Percentiles rank a stretch among this genome's conserved stretches.
Conservation (phyloP, 2,329 filamentous ascomycete genomes). For the Trichoderma citrinoviride region DNA sequence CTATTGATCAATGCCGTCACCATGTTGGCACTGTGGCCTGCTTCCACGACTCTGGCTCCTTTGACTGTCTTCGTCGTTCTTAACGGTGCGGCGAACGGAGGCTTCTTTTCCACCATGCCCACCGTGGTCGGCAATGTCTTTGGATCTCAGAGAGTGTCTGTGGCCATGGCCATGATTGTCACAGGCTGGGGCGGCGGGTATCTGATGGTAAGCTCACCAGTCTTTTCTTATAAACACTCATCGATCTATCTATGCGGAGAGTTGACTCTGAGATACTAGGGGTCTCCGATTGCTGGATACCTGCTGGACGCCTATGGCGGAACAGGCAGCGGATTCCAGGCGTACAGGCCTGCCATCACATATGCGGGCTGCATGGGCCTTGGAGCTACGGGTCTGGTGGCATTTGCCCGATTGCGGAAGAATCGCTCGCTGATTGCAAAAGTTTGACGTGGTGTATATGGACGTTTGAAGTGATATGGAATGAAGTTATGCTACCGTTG, state of each 20-base stretch:
- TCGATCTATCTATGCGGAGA: neutral
- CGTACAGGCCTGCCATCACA: slow-evolving; percentile 58
- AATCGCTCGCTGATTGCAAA: slow-evolving; percentile 36
- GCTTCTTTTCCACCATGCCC: slow-evolving; percentile 60
- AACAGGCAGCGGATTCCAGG: slow-evolving; percentile 43
- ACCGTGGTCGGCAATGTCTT: slow-evolving; percentile 58
- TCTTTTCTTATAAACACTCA: neutral
- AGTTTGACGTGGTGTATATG: neutral
- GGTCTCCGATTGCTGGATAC: slow-evolving; percentile 58
- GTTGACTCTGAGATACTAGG: slow-evolving; percentile 31
- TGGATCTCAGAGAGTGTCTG: slow-evolving; percentile 50
- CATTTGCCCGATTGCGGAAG: slow-evolving; percentile 42
- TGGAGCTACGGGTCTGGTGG: slow-evolving; percentile 42
- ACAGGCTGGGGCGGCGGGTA: slow-evolving; percentile 60
- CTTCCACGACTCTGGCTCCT: slow-evolving; percentile 50
- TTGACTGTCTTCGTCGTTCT: slow-evolving; percentile 54
- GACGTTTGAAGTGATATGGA: neutral
- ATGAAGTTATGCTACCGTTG: neutral
- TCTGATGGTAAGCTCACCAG: slow-evolving; percentile 44
- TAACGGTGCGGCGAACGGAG: slow-evolving; percentile 58
- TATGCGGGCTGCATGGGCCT: slow-evolving; percentile 54
- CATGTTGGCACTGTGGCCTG: slow-evolving; percentile 58
- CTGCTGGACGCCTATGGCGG: slow-evolving; percentile 53
- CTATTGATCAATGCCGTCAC: slow-evolving; percentile 51
- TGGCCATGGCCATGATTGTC: slow-evolving; percentile 59